Conservation (phyloP, 306 rosid genomes). For the Sechiopsis laciniata region DNA sequence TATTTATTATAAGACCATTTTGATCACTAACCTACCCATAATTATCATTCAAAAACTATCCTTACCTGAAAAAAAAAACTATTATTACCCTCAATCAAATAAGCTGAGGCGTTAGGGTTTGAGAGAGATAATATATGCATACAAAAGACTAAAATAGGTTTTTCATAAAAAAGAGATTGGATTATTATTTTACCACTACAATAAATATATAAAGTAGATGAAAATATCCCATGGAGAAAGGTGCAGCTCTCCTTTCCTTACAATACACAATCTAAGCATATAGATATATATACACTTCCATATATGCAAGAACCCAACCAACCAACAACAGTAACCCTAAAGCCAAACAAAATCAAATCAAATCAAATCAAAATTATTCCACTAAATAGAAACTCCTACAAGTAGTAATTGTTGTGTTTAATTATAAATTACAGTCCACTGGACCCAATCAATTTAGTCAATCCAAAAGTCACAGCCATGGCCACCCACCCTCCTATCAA, state of each 20-base stretch:
- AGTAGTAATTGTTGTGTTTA: neutral
- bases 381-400: neutral
- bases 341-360: neutral
- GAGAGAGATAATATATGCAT: too few relatives aligned
- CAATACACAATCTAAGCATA: slow-evolving; percentile 3
- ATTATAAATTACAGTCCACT: slow-evolving; percentile 36
- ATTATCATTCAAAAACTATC: too few relatives aligned
- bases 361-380: neutral
- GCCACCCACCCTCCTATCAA: slow-evolving; percentile 87
- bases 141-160: too few relatives aligned
- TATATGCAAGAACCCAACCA: neutral
- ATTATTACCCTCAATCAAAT: too few relatives aligned
- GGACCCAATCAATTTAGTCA: slow-evolving; percentile 73
- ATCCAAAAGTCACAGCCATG: slow-evolving; percentile 74
- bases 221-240: neutral
- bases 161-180: neutral
- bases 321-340: neutral
- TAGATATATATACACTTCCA: neutral
- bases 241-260: neutral
- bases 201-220: neutral
- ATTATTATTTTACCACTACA: neutral
- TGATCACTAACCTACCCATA: too few relatives aligned
- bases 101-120: too few relatives aligned
- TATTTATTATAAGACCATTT: too few relatives aligned
- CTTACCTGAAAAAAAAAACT: too few relatives aligned